phyloP scores from a whole-genome alignment of 2,329 filamentous ascomycete species.

The Claviceps cyperi region DNA sequence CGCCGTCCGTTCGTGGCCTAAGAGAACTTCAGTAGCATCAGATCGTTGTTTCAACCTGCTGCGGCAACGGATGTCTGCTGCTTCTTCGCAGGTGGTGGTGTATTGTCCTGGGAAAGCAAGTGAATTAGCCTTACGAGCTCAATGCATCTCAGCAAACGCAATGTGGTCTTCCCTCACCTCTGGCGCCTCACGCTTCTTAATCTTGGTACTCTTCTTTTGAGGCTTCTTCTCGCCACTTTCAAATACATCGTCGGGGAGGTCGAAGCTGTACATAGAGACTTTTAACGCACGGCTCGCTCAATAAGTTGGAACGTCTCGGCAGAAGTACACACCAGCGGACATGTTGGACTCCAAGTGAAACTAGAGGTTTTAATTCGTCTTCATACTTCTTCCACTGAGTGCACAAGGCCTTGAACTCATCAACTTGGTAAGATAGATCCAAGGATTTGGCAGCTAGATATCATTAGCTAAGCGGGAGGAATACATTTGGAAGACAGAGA shows the following conservation, averaged over 20 bases:
- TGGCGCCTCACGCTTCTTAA: slow-evolving; percentile 35
- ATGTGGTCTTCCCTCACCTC: slow-evolving; percentile 23
- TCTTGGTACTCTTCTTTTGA: slow-evolving; percentile 36
- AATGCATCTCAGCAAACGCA: slow-evolving; percentile 4
- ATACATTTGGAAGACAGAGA: not conserved
- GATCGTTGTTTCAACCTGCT: slow-evolving; percentile 17
- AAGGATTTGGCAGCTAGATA: slow-evolving; percentile 50
- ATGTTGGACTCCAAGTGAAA: slow-evolving; percentile 64
- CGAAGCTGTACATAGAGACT: slow-evolving; percentile 43
- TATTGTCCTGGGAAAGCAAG: slow-evolving; percentile 18
- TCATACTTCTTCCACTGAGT: slow-evolving; percentile 63
- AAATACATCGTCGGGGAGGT: slow-evolving; percentile 84
- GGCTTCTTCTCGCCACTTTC: slow-evolving; percentile 62
- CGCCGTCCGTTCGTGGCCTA: not conserved
- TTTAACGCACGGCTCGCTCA: not conserved
- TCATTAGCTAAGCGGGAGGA: not conserved
- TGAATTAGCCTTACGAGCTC: slow-evolving; percentile 12
- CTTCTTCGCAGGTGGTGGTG: slow-evolving; percentile 25
- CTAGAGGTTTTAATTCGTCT: slow-evolving; percentile 44
- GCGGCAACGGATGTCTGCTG: slow-evolving; percentile 27
- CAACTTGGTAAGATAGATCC: slow-evolving; percentile 68
- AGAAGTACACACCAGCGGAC: slow-evolving; percentile 57
- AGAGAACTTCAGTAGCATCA: not conserved
- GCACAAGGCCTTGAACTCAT: slow-evolving; percentile 76
- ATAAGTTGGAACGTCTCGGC: slow-evolving; percentile 1